phyloP scores from a whole-genome alignment of 305 asterid genomes.

The Petunia hybrid region DNA sequence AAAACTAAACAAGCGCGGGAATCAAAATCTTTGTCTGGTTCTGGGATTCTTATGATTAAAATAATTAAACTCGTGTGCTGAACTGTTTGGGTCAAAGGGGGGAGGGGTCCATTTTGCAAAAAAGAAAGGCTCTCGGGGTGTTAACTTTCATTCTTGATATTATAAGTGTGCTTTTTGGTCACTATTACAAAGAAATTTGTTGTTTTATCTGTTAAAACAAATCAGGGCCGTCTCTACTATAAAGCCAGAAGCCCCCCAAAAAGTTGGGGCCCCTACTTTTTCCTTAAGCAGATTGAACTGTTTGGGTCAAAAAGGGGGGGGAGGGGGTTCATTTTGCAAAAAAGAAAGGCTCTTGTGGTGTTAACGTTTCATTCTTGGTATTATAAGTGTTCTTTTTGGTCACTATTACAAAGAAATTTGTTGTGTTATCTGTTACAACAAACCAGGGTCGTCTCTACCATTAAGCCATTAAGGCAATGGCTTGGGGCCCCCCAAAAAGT shows the following conservation, averaged over 20 bases:
- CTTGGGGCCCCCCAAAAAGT: too few species aligned
- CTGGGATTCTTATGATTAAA: slow-evolving; percentile 27
- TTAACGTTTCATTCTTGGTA: neutral
- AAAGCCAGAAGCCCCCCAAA: too few species aligned
- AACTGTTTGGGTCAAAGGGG: slow-evolving; percentile 33
- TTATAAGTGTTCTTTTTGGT: slow-evolving; percentile 15
- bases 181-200: slow-evolving; percentile 24
- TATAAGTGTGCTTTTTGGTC: slow-evolving; percentile 15
- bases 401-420: slow-evolving; percentile 26
- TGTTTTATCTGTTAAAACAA: neutral
- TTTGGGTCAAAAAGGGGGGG: slow-evolving; percentile 26
- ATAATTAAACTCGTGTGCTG: slow-evolving; percentile 33
- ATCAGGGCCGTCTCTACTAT: too few species aligned
- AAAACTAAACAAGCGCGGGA: slow-evolving; percentile 44
- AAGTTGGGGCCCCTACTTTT: too few species aligned
- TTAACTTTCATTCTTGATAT: neutral
- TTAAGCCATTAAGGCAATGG: too few species aligned
- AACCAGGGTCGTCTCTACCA: too few species aligned
- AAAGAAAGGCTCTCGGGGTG: neutral
- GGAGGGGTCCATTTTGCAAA: slow-evolving; percentile 35
- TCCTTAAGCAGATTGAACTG: neutral
- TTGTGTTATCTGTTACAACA: neutral
- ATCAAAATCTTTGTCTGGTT: slow-evolving; percentile 57
- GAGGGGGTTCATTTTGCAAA: slow-evolving; percentile 35
- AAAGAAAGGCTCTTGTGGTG: neutral